Evolutionary conservation across 164 flowering plant genomes (phyloP).

Genomic region (Dillenia turbinata): DNA sequence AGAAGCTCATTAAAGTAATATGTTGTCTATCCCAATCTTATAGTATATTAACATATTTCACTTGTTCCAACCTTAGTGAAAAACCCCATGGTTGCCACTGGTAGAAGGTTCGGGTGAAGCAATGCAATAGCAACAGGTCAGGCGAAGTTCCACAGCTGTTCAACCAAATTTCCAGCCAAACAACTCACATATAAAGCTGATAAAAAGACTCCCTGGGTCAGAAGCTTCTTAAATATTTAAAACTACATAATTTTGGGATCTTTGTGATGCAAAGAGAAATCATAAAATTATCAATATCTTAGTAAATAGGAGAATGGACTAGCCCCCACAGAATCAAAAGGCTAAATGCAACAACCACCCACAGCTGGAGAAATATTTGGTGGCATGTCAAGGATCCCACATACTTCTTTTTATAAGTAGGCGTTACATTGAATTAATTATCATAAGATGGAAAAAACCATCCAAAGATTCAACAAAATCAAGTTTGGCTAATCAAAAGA

Average conservation of each 20-base stretch:
- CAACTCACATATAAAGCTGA: conserved; percentile 87
- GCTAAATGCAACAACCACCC: no score
- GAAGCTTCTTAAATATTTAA: background rate
- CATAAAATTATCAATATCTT: background rate
- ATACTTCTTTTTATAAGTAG: no score
- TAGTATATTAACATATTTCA: background rate
- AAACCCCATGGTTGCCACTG: conserved; percentile 91
- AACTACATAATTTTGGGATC: no score
- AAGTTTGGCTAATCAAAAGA: background rate
- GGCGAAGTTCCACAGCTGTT: conserved; percentile 96
- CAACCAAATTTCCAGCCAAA: conserved; percentile 80
- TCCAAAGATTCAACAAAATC: no score
- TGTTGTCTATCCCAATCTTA: background rate
- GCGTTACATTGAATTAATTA: no score
- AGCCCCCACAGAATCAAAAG: no score
- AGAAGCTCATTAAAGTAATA: conserved; percentile 11
- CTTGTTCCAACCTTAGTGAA: conserved; percentile 55
- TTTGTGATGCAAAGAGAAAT: background rate
- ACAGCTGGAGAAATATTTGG: no score
- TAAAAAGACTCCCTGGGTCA: conserved; percentile 1
- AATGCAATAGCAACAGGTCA: conserved; percentile 98
- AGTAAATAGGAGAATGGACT: no score
- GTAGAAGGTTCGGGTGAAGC: conserved; percentile 93
- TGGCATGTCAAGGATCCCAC: no score
- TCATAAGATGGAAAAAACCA: no score